A percentile compares a stretch with the other conserved stretches of the same genome.
Evolutionary conservation across 306 rosid species (phyloP).

Genomic region (Ceratonia siliqua): DNA sequence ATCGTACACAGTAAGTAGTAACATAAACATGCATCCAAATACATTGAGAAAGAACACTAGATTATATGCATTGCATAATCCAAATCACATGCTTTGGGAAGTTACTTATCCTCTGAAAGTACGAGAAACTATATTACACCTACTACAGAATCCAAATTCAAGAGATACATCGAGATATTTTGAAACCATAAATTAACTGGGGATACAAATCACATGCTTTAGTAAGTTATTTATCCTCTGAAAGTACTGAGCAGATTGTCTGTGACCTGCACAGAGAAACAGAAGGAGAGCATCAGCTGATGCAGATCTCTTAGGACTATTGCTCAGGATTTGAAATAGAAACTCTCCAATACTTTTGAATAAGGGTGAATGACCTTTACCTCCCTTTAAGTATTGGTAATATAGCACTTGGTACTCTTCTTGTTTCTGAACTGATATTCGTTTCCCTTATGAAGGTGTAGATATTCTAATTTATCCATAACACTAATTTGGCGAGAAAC

Average conservation of each 20-base stretch:
- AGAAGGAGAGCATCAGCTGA: conserved; percentile 9
- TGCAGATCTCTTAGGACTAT: conserved; percentile 6
- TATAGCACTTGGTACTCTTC: no score
- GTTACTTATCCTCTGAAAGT: conserved; percentile 3
- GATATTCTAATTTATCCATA: no score
- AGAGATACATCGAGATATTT: not conserved
- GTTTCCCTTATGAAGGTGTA: no score
- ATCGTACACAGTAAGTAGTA: no score
- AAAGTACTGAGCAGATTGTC: not conserved
- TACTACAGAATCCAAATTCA: conserved; percentile 36
- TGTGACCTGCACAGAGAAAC: conserved; percentile 24
- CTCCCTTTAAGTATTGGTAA: no score
- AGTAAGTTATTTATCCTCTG: conserved; percentile 21
- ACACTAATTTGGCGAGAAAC: no score
- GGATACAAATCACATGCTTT: not conserved
- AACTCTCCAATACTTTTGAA: no score
- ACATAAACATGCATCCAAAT: conserved; percentile 16
- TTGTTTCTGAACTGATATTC: no score
- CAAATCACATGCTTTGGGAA: conserved; percentile 8
- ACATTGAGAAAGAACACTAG: conserved; percentile 15
- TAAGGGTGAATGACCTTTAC: no score
- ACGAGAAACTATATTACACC: not conserved
- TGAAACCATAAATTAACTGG: not conserved
- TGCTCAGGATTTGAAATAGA: not conserved
- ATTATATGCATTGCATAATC: conserved; percentile 27